phyloP scores from a whole-genome alignment of 805 yeast species.

The Pichia manshurica region DNA sequence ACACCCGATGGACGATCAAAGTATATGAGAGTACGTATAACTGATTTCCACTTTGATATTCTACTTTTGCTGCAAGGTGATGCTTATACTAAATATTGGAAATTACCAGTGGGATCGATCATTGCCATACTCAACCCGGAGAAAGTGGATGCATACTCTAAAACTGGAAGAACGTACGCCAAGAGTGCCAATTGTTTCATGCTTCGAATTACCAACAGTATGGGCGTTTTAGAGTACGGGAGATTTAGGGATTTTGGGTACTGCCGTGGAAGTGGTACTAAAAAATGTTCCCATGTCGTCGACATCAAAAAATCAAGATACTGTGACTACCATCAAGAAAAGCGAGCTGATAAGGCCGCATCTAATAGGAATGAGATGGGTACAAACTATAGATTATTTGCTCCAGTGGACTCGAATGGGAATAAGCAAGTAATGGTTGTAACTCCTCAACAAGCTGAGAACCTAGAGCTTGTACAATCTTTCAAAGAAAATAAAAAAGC shows the following conservation, averaged over 20 bases:
- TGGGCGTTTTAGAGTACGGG: constrained; percentile 68
- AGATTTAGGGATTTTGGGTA: constrained; percentile 58
- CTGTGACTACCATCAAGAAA: constrained; percentile 71
- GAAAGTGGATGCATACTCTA: constrained; percentile 34
- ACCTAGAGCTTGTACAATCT: constrained; percentile 12
- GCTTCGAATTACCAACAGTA: constrained; percentile 46
- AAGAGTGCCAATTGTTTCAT: constrained; percentile 37
- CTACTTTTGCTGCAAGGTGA: constrained; percentile 59
- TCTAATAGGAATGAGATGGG: constrained; percentile 75
- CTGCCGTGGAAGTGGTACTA: constrained; percentile 46
- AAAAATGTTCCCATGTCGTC: constrained; percentile 53
- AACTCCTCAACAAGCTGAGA: constrained; percentile 12
- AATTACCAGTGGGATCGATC: constrained; percentile 66
- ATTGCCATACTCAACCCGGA: constrained; percentile 72
- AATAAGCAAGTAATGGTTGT: constrained; percentile 37
- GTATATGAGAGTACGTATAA: constrained; percentile 56
- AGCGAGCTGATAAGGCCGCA: constrained; percentile 43
- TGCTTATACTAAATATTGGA: constrained; percentile 69
- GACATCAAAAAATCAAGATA: constrained; percentile 46
- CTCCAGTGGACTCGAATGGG: constrained; percentile 44
- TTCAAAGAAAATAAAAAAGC: constrained; percentile 20
- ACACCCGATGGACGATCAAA: constrained; percentile 40
- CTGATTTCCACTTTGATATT: constrained; percentile 56
- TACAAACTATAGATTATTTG: constrained; percentile 49
- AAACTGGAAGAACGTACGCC: not conserved